These are phyloP conservation scores for Amylocarpus encephaloides DNA, from an alignment of 2,329 filamentous ascomycete species.

Conservation along the genomic window DNA sequence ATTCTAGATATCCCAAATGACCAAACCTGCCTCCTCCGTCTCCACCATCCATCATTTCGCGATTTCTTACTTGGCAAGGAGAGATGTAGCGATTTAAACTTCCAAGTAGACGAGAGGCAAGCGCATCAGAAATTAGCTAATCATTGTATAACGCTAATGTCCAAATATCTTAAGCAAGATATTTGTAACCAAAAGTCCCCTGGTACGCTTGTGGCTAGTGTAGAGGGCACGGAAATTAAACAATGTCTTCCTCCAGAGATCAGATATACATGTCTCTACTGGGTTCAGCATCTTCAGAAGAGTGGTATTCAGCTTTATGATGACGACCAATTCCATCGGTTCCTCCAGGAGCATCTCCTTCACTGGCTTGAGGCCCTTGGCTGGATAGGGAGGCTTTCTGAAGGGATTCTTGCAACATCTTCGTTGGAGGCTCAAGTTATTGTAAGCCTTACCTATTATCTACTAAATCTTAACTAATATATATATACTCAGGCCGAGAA, in stretches of 20 bases:
- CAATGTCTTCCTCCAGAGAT: no score
- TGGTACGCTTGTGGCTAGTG: background rate
- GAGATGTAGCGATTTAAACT: conserved; percentile 9
- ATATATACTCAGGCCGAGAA: no score
- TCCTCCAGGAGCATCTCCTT: no score
- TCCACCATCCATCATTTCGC: conserved; percentile 12
- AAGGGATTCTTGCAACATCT: no score
- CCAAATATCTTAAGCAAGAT: conserved; percentile 6
- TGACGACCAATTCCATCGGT: no score
- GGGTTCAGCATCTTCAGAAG: background rate
- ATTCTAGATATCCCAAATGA: conserved; percentile 25
- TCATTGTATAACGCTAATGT: conserved; percentile 27
- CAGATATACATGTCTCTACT: no score
- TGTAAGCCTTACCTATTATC: no score
- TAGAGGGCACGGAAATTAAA: conserved; percentile 4
- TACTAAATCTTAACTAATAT: no score
- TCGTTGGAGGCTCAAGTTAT: no score
- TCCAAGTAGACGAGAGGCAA: conserved; percentile 9
- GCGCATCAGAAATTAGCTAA: conserved; percentile 4
- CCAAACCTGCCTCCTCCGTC: conserved; percentile 8
- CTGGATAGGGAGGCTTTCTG: no score
- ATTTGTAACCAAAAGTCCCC: conserved; percentile 10
- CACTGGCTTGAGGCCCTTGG: no score
- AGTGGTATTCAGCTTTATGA: no score
- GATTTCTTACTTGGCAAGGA: conserved; percentile 12